phyloP scores from a whole-genome alignment of 2,329 filamentous ascomycete species.

The Hypoxylon sp. region DNA sequence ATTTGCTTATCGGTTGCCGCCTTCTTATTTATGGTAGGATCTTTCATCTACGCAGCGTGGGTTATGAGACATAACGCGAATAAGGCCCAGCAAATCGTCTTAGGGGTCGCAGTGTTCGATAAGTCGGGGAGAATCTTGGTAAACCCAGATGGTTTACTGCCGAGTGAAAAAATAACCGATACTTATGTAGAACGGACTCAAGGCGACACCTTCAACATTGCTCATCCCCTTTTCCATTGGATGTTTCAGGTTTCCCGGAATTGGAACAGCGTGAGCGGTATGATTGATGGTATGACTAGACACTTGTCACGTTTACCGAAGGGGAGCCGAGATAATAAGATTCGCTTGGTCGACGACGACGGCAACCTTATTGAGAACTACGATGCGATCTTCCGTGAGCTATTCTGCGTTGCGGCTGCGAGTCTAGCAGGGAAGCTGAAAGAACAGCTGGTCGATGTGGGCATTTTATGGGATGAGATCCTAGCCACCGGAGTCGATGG shows the following conservation, averaged over 20 bases:
- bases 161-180: conserved; percentile 83
- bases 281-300: conserved; percentile 79
- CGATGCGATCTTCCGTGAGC: conserved; percentile 82
- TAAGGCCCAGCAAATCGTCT: conserved; percentile 73
- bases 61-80: conserved; percentile 67
- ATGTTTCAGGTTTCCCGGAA: conserved; percentile 85
- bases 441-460: conserved; percentile 73
- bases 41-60: conserved; percentile 68
- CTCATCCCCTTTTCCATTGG: conserved; percentile 88
- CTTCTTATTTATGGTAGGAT: conserved; percentile 71
- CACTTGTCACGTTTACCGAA: conserved; percentile 72
- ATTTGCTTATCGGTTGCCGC: conserved; percentile 75
- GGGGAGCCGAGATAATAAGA: conserved; percentile 56
- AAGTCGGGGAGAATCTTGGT: conserved; percentile 76
- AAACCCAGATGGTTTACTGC: conserved; percentile 76
- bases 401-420: conserved; percentile 85
- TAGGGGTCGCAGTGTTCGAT: conserved; percentile 77
- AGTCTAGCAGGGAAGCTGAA: conserved; percentile 79
- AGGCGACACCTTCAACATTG: conserved; percentile 81
- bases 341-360: conserved; percentile 67
- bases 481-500: conserved; percentile 70
- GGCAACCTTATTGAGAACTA: conserved; percentile 76
- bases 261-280: conserved; percentile 77
- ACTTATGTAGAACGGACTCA: conserved; percentile 79
- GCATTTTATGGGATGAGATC: conserved; percentile 82